Percentiles rank a stretch among this genome's conserved stretches.
phyloP scores from a whole-genome alignment of 2,329 filamentous ascomycete species.

The Neonectria hederae region DNA sequence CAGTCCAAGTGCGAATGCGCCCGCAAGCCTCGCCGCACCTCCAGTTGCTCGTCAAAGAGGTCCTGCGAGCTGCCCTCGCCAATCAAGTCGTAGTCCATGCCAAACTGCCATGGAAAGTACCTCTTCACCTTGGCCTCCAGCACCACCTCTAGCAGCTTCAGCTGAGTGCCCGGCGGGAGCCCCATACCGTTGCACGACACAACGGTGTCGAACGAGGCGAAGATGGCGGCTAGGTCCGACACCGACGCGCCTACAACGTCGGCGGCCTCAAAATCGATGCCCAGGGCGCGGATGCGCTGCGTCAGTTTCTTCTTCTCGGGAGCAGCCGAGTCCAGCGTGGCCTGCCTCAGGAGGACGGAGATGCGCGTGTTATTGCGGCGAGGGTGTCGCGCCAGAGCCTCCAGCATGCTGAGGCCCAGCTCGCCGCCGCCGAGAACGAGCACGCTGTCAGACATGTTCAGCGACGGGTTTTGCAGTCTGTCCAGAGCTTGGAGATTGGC shows the following conservation, averaged over 20 bases:
- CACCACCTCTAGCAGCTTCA: conserved; percentile 65
- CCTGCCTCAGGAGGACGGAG: conserved; percentile 63
- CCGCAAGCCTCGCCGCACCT: conserved; percentile 63
- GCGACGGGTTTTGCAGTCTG: conserved; percentile 34
- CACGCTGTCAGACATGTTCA: conserved; percentile 47
- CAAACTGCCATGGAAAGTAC: conserved; percentile 79
- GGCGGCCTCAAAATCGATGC: conserved; percentile 53
- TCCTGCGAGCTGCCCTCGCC: conserved; percentile 68
- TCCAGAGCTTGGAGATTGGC: conserved; percentile 39
- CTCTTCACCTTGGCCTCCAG: conserved; percentile 59
- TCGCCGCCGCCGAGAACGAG: conserved; percentile 75
- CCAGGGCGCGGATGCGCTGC: conserved; percentile 48
- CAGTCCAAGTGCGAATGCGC: conserved; percentile 61
- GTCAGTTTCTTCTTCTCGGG: conserved; percentile 49
- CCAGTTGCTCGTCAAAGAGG: conserved; percentile 74
- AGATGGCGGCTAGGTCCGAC: conserved; percentile 52
- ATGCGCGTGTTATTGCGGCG: conserved; percentile 48
- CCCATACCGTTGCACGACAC: conserved; percentile 71
- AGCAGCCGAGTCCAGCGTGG: conserved; percentile 53
- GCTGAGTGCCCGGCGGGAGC: conserved; percentile 62
- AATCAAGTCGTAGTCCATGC: conserved; percentile 75
- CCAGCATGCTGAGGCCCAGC: conserved; percentile 66
- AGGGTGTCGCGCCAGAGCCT: conserved; percentile 59
- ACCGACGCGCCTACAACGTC: conserved; percentile 54
- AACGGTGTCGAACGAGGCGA: conserved; percentile 61